Evolutionary conservation across 495 filamentous ascomycete genomes (phyloP), one percentile per base, ranked within the genome.

Genomic region (Cetradonia linearis): DNA sequence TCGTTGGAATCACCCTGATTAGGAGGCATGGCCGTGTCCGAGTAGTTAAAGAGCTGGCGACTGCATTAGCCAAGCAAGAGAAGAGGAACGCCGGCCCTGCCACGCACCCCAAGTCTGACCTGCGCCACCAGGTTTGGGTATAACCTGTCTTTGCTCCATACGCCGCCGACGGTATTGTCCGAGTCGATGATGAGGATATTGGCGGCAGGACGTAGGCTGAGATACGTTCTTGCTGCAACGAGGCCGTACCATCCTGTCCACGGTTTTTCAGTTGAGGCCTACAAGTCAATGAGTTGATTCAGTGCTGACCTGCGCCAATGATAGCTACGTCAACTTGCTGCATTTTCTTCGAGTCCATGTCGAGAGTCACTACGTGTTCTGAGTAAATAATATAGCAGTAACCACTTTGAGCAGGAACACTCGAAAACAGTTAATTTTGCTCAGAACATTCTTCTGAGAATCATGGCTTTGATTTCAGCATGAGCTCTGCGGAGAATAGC

Each of bases 31-130:
- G 66, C 67, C 23, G 63, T 65, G 28, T 68, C 69, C 27, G 56
- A 42, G 59, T 65, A 71, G n/a, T 69, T 67, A 50, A 69, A 71
- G 4, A 62, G 56, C 14, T n/a, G n/a, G n/a, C n/a, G n/a, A n/a
- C n/a, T n/a, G n/a, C n/a, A n/a, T n/a, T n/a, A n/a, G n/a, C n/a
- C n/a, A n/a, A n/a, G n/a, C n/a, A n/a, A n/a, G n/a, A n/a, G n/a
- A n/a, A n/a, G n/a, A n/a, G n/a, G n/a, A n/a, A n/a, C n/a, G n/a
- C n/a, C n/a, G n/a, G n/a, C n/a, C n/a, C n/a, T n/a, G n/a, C n/a
- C n/a, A n/a, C n/a, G n/a, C n/a, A n/a, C n/a, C n/a, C 66, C 48
- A 49, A 49, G 58, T 30, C 23, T 50, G 47, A 62, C 59, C 58
- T 64, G 58, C 4, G 62, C 62, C 16, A 64, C 58, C 2, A 64